These are phyloP conservation scores for Debaryomyces tyrocola DNA, from an alignment of 805 yeast genomes.

Conservation along the genomic window DNA sequence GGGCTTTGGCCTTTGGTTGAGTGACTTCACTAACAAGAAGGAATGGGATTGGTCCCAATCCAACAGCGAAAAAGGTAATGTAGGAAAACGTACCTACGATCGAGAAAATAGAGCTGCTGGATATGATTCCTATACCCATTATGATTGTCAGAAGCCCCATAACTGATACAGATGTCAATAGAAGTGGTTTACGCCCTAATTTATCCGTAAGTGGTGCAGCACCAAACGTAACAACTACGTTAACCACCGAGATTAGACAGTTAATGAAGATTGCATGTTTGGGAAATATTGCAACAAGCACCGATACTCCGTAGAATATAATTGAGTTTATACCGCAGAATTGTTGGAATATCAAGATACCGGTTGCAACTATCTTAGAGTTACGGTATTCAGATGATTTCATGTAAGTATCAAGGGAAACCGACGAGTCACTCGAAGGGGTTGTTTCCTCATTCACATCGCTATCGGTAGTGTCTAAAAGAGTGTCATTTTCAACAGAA, in stretches of 20 bases:
- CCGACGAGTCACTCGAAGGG: constrained; percentile 7
- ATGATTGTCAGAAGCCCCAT: constrained; percentile 68
- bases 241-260: constrained; percentile 71
- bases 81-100: constrained; percentile 68
- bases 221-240: constrained; percentile 68
- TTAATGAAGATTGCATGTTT: constrained; percentile 68
- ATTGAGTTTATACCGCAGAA: constrained; percentile 91
- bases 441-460: constrained; percentile 8
- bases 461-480: not conserved
- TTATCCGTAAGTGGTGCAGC: constrained; percentile 77
- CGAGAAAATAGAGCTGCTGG: constrained; percentile 47
- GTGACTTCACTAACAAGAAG: constrained; percentile 86
- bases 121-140: constrained; percentile 66
- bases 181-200: constrained; percentile 70
- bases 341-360: constrained; percentile 82
- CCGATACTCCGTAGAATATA: constrained; percentile 88
- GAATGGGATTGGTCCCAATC: constrained; percentile 96
- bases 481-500: not conserved
- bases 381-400: constrained; percentile 50
- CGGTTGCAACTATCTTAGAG: constrained; percentile 65
- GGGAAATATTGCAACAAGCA: constrained; percentile 72
- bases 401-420: constrained; percentile 45
- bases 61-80: constrained; percentile 85
- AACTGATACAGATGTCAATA: constrained; percentile 60
- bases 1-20: constrained; percentile 72